Base-by-base conservation (phyloP, 1,284 basidiomycete species). In the Apiotrichum mycotoxinovorans region DNA sequence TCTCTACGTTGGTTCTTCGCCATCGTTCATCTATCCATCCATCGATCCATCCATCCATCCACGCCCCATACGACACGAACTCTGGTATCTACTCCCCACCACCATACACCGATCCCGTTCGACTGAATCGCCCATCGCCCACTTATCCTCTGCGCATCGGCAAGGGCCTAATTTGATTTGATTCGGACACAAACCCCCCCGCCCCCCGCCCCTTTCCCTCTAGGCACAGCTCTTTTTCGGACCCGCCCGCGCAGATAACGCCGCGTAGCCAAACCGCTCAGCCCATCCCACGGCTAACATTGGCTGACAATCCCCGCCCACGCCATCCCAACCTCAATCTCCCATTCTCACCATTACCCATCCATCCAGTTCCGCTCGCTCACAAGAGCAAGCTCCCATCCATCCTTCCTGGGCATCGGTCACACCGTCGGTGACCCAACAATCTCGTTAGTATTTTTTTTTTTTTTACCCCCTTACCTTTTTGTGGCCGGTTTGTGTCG, bases 161-260 rank as follows among this genome's bases (percentile, higher is more conserved):
- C 37, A 27, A 8, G 25, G 17, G 14, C 25, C 25, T 25, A 44
- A 44, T 44, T 14, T 22, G 25, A 44, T 25, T 44, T 23, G 25
- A 44, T 44, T 27, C 23, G 43, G 43, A 26, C 43, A 44, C 43
- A 44, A 44, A 44, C 20, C 25, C 23, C 23, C 30, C 30, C 30
- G 30, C 30, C 30, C 30, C 30, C 30, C 30, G 5, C 12, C 30
- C n/a, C n/a, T n/a, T n/a, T n/a, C n/a, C n/a, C n/a, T 14, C 43
- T 26, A 44, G 43, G 43, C 43, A 44, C 43, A 44, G 25, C 14
- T 12, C 23, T 44, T 17, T 17, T 44, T 44, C 43, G 43, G 43
- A 44, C 25, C 43, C 43, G 25, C 18, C 43, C 43, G 26, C 45
- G 20, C 30, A 46, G 45, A 46, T 46, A 46, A 46, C 45, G 30